Evolutionary conservation across 2,329 filamentous ascomycete genomes (phyloP).

Genomic region (Aspergillus sojae): DNA sequence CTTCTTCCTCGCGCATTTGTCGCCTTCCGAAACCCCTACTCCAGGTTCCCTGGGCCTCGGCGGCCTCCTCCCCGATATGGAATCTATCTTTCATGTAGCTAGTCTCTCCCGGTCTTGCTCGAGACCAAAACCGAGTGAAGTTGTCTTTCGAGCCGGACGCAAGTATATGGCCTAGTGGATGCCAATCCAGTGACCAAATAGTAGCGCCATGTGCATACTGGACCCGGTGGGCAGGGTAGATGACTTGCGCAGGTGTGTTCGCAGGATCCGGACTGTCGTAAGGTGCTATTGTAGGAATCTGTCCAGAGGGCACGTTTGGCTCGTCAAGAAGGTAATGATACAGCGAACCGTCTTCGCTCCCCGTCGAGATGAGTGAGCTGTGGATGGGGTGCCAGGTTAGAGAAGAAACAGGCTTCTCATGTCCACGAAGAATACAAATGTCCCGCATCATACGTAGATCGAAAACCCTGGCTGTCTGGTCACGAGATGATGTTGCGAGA

Average conservation of each 20-base stretch:
- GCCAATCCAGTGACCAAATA: conserved; percentile 98
- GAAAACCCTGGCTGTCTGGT: conserved; percentile 90
- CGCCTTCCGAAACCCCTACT: conserved; percentile 76
- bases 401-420: conserved; percentile 94
- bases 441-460: conserved; percentile 98
- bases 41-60: conserved; percentile 94
- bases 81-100: conserved; percentile 86
- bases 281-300: conserved; percentile 71
- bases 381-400: conserved; percentile 94
- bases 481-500: conserved; percentile 87
- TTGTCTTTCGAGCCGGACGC: conserved; percentile 96
- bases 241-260: conserved; percentile 82
- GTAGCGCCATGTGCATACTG: conserved; percentile 90
- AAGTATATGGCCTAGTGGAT: conserved; percentile 91
- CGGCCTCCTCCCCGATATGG: conserved; percentile 91
- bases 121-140: conserved; percentile 95
- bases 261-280: conserved; percentile 82
- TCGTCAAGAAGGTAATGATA: conserved; percentile 96
- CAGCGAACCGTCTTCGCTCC: conserved; percentile 84
- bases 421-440: conserved; percentile 86
- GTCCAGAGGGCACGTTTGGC: conserved; percentile 78
- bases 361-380: conserved; percentile 83
- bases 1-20: conserved; percentile 86
- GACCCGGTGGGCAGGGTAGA: conserved; percentile 85
- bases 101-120: conserved; percentile 83